These are phyloP conservation scores for Tricholoma matsutake DNA, from an alignment of 768 basidiomycete species.

Conservation along the genomic window DNA sequence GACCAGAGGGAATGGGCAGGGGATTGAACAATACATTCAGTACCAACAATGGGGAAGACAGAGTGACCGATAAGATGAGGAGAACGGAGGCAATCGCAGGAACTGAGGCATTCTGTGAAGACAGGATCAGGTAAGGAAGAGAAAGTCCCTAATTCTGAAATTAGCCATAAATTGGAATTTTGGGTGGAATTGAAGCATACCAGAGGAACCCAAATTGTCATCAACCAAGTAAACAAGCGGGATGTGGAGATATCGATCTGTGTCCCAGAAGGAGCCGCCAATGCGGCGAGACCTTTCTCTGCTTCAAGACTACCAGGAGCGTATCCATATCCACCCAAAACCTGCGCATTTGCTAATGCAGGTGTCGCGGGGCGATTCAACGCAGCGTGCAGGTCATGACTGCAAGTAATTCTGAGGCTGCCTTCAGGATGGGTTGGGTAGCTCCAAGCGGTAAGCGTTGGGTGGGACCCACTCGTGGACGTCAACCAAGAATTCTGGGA, in stretches of 20 bases:
- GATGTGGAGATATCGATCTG: constrained; percentile 54
- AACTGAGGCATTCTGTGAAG: constrained; percentile 34
- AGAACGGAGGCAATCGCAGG: constrained; percentile 44
- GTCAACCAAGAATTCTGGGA: constrained; percentile 78
- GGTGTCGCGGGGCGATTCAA: constrained; percentile 49
- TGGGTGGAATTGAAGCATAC: constrained; percentile 38
- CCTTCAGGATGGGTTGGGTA: constrained; percentile 48
- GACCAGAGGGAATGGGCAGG: constrained; percentile 61
- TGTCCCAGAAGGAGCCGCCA: constrained; percentile 41
- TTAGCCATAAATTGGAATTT: neutral
- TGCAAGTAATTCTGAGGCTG: constrained; percentile 32
- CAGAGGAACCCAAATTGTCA: constrained; percentile 65
- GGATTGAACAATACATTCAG: constrained; percentile 60
- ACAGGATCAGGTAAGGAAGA: constrained; percentile 57
- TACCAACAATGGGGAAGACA: constrained; percentile 66
- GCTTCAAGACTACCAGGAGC: constrained; percentile 40
- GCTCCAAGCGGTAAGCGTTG: constrained; percentile 65
- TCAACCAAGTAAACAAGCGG: constrained; percentile 60
- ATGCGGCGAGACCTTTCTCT: constrained; percentile 51
- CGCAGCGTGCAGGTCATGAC: constrained; percentile 41
- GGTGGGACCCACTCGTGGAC: constrained; percentile 54
- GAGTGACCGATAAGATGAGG: constrained; percentile 59
- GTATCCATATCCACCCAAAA: constrained; percentile 69
- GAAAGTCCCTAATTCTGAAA: constrained; percentile 45
- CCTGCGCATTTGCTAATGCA: constrained; percentile 54